phyloP scores from a whole-genome alignment of 2,329 filamentous ascomycete genomes.

The Colletotrichum cuscutae region DNA sequence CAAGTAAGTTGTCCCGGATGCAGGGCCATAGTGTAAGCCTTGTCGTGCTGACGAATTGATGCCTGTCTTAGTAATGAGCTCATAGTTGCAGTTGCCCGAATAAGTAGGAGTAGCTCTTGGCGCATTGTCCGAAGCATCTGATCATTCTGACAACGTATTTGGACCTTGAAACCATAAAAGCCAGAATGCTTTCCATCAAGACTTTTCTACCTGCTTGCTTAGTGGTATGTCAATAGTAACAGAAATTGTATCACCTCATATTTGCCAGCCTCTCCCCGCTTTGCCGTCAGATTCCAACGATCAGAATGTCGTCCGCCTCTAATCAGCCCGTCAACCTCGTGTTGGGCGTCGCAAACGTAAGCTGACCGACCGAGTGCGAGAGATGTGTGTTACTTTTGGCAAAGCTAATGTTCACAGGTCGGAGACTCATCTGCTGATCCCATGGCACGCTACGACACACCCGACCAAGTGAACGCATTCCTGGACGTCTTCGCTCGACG shows the following conservation, averaged over 20 bases:
- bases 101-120: neutral
- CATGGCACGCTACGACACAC: neutral
- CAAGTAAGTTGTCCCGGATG: neutral
- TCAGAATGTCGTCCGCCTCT: neutral
- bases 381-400: neutral
- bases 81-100: neutral
- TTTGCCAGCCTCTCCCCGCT: neutral
- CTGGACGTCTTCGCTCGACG: neutral
- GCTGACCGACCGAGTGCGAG: neutral
- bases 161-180: neutral
- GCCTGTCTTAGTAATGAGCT: neutral
- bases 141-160: neutral
- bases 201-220: too few relatives aligned
- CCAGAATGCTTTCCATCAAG: neutral
- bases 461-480: neutral
- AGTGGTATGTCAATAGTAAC: neutral
- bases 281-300: neutral
- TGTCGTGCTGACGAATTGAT: neutral
- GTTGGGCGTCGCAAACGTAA: neutral
- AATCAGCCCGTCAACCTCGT: neutral
- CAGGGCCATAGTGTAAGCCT: neutral
- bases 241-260: neutral
- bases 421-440: neutral
- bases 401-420: neutral
- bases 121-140: neutral